Evolutionary conservation across 2,329 filamentous ascomycete species (phyloP).

Genomic region (Fusarium sp.): DNA sequence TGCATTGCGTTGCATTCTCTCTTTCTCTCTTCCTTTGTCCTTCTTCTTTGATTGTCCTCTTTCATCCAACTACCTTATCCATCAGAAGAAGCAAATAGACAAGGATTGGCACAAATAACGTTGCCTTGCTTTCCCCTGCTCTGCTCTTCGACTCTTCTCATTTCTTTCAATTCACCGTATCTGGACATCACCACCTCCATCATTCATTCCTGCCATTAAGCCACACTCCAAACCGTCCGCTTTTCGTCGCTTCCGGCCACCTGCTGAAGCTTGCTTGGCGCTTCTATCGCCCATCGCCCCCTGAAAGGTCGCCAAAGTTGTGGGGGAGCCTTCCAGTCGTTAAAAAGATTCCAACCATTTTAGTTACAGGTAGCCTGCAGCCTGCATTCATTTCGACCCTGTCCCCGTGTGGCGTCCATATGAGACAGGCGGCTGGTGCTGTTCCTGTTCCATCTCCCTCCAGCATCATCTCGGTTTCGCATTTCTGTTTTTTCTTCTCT

Average conservation of each 20-base stretch:
- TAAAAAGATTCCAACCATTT: constrained; percentile 38
- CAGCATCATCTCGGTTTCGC: constrained; percentile 35
- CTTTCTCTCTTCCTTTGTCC: constrained; percentile 1
- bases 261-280: constrained; percentile 41
- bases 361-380: constrained; percentile 2
- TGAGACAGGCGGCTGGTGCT: constrained; percentile 43
- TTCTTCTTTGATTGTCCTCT: background rate
- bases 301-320: constrained; percentile 40
- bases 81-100: constrained; percentile 1
- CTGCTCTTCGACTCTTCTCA: background rate
- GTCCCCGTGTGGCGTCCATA: constrained; percentile 41
- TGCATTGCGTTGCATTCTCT: constrained; percentile 1
- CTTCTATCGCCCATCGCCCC: constrained; percentile 26
- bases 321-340: constrained; percentile 40
- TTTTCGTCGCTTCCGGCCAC: constrained; percentile 32
- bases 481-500: constrained; percentile 31
- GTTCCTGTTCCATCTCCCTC: constrained; percentile 39
- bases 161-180: constrained; percentile 22
- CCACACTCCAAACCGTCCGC: constrained; percentile 15
- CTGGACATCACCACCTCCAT: background rate
- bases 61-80: background rate
- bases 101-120: constrained; percentile 1
- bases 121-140: constrained; percentile 12
- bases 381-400: constrained; percentile 39
- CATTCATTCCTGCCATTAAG: constrained; percentile 14